Percentiles rank a stretch among this genome's conserved stretches.
Evolutionary conservation across 305 asterid species (phyloP).

Genomic region (Solanum hybrid): DNA sequence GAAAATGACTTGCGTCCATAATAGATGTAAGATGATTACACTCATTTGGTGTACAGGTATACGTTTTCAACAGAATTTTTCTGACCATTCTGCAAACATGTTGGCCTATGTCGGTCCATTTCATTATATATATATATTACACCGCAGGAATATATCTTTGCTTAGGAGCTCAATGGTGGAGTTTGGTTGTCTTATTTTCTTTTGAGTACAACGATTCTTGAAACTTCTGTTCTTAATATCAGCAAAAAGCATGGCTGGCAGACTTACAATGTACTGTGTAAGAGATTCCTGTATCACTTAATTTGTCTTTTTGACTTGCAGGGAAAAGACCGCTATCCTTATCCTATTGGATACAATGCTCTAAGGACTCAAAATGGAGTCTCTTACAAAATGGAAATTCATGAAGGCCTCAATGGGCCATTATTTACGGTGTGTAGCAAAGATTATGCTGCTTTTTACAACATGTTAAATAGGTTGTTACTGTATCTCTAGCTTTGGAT

Average conservation of each 20-base stretch:
- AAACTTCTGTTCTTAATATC: not conserved
- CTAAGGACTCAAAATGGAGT: slow-evolving; percentile 58
- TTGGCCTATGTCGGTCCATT: not conserved
- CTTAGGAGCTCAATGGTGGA: not conserved
- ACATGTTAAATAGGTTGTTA: not conserved
- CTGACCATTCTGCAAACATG: not conserved
- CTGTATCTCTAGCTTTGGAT: slow-evolving; percentile 7
- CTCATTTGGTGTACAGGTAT: not conserved
- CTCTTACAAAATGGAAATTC: slow-evolving; percentile 69
- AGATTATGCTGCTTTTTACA: slow-evolving; percentile 5
- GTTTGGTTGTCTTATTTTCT: not conserved
- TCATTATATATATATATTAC: not conserved
- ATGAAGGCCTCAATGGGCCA: slow-evolving; percentile 87
- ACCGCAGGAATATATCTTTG: not conserved
- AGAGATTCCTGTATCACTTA: slow-evolving; percentile 1
- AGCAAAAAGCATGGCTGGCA: not conserved
- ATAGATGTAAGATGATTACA: not conserved
- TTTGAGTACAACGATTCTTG: not conserved
- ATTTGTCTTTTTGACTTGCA: slow-evolving; percentile 22
- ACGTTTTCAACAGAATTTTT: not conserved
- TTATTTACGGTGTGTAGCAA: slow-evolving; percentile 49
- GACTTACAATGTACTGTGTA: not conserved
- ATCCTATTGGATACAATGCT: slow-evolving; percentile 82
- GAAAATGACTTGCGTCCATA: not conserved
- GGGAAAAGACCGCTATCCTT: slow-evolving; percentile 95